Conservation (phyloP, 768 basidiomycete species). For the Suillus brevipes region DNA sequence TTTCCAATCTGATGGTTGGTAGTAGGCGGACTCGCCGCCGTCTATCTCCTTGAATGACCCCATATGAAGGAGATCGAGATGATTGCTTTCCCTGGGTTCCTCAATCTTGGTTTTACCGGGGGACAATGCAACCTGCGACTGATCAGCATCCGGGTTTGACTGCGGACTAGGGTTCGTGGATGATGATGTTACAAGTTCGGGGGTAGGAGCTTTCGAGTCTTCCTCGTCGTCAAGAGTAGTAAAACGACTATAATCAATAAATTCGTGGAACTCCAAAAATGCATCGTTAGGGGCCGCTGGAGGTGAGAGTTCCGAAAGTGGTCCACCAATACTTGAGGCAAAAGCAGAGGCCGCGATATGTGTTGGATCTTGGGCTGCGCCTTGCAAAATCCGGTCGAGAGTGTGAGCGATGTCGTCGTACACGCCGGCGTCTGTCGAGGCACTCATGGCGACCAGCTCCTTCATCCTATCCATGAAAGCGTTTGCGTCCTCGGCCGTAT, state of each 20-base stretch:
- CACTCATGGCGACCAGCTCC: constrained; percentile 57
- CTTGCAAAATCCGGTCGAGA: constrained; percentile 63
- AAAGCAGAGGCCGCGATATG: constrained; percentile 33
- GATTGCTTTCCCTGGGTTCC: constrained; percentile 36
- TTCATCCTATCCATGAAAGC: constrained; percentile 65
- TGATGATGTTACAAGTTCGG: constrained; percentile 67
- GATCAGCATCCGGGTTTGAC: constrained; percentile 65
- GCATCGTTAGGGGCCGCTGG: constrained; percentile 37
- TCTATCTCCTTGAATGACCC: constrained; percentile 71
- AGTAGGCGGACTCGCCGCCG: constrained; percentile 73
- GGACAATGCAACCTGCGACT: constrained; percentile 41
- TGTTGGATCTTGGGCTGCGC: constrained; percentile 44
- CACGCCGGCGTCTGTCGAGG: constrained; percentile 40
- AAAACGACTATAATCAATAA: constrained; percentile 70
- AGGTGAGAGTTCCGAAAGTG: constrained; percentile 34
- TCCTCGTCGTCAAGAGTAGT: constrained; percentile 56
- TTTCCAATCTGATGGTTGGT: constrained; percentile 58
- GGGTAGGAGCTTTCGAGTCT: constrained; percentile 68
- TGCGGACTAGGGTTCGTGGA: constrained; percentile 79
- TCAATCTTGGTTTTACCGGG: constrained; percentile 55
- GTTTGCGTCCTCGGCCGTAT: constrained; percentile 66
- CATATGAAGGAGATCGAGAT: constrained; percentile 53
- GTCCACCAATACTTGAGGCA: constrained; percentile 31
- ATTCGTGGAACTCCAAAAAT: constrained; percentile 56
- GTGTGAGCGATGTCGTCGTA: constrained; percentile 54